Percentiles rank a stretch among this genome's conserved stretches.
Evolutionary conservation across 306 rosid genomes (phyloP).

Genomic region (Cicer cuneatum): DNA sequence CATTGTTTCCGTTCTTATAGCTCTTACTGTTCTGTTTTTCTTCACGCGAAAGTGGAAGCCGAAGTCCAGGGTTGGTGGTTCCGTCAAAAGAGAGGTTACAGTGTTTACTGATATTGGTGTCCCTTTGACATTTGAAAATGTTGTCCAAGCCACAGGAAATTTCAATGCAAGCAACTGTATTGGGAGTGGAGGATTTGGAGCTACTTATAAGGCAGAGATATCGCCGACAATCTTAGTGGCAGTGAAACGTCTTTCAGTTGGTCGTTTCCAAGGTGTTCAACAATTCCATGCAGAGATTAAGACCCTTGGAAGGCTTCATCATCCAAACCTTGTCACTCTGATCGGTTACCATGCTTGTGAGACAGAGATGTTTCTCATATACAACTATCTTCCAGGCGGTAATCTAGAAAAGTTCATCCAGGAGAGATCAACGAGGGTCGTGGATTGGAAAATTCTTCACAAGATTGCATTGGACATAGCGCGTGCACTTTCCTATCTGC

Average conservation of each 20-base stretch:
- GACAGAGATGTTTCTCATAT: conserved; percentile 86
- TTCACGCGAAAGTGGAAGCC: conserved; percentile 86
- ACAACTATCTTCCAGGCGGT: conserved; percentile 87
- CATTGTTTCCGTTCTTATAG: conserved; percentile 84
- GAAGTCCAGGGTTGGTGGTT: conserved; percentile 66
- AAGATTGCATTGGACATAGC: conserved; percentile 92
- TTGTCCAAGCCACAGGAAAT: conserved; percentile 76
- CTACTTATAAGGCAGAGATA: conserved; percentile 91
- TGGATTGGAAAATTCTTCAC: conserved; percentile 92
- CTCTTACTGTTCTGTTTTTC: conserved; percentile 67
- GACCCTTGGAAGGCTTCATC: conserved; percentile 90
- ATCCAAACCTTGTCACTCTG: conserved; percentile 81
- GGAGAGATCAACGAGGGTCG: conserved; percentile 81
- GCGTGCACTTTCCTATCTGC: conserved; percentile 87
- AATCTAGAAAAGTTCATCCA: conserved; percentile 87
- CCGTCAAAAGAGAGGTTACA: conserved; percentile 73
- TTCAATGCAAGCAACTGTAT: conserved; percentile 86
- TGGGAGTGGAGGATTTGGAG: conserved; percentile 95
- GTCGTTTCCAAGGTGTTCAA: conserved; percentile 88
- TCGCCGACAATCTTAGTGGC: conserved; percentile 69
- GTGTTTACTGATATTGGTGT: conserved; percentile 76
- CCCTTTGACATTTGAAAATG: conserved; percentile 75
- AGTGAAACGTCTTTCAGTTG: conserved; percentile 84
- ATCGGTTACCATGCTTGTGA: conserved; percentile 94
- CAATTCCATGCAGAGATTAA: conserved; percentile 87